Evolutionary conservation across 2,329 filamentous ascomycete species (phyloP), one percentile per base, ranked within the genome.

Genomic region (Blastomyces emzantsi): DNA sequence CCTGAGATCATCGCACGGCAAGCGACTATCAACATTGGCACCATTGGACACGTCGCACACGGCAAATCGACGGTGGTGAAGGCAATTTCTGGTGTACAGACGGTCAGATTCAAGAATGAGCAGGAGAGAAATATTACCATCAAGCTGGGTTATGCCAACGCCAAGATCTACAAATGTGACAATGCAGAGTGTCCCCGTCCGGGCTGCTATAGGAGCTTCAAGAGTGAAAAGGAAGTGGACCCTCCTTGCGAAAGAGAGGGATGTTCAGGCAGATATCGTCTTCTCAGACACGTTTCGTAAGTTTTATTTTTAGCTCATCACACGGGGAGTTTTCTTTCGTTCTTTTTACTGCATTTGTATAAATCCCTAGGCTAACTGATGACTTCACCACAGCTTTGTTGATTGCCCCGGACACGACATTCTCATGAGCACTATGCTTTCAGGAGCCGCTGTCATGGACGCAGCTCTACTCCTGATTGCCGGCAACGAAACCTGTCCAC

Each of bases 371-470:
- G 36, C 55, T 58, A 22, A 58, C 55, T 9, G 7, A 17, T 13
- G 25, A 19, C 25, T 33, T 43, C 43, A 19, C 19, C 25, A 66
- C 69, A 93, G 90, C 19, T 99, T 97, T 77, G 94, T 97, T 70
- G 94, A 97, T 79, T 97, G 94, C 83, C 94, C 94, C 64, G 94
- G 94, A 79, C 94, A 99, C 90, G 94, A 99, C 81, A 99, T 99
- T 92, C 92, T 99, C 77, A 99, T 99, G 94, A 97, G 93, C 80
- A 99, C 94, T 72, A 99, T 99, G 94, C 88, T 99, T 83, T 99
- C 94, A 74, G 94, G 94, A 74, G 94, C 94, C 72, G 94, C 94
- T 68, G 94, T 99, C 85, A 99, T 99, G 94, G 94, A 99, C 79
- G 94, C 94, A 68, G 94, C 94, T 22, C 85, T 99, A 65, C 86